Conservation (phyloP, 805 yeast genomes). For the Metschnikowia rubicola region DNA sequence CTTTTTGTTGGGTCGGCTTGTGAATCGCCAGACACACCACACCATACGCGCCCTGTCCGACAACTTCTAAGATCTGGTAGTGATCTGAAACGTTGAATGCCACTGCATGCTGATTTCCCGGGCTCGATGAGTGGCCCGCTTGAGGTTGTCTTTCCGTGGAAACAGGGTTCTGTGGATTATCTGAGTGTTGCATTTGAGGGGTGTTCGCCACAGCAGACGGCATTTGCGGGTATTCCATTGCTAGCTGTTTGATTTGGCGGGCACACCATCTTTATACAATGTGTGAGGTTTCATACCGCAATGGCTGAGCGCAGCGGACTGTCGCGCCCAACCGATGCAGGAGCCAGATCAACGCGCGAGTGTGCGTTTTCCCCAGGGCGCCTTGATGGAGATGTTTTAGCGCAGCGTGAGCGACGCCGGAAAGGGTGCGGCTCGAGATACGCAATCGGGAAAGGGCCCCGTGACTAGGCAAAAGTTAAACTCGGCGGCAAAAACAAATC, state of each 20-base stretch:
- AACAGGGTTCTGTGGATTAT: no score
- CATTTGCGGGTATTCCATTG: not conserved
- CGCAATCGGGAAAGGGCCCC: no score
- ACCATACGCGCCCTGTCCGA: conserved; percentile 97
- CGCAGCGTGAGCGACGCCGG: not conserved
- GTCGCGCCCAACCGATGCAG: conserved; percentile 6
- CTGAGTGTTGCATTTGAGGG: no score
- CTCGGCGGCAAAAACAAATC: no score
- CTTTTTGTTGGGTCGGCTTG: conserved; percentile 78
- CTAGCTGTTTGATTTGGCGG: no score
- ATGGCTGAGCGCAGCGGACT: conserved; percentile 3
- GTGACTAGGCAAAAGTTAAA: no score
- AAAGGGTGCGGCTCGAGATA: not conserved
- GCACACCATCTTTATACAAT: not conserved
- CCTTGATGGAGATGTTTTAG: not conserved
- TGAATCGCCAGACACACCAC: conserved; percentile 88
- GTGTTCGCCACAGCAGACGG: conserved; percentile 5
- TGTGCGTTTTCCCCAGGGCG: no score
- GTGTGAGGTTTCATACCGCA: conserved; percentile 5
- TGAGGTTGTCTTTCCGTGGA: no score
- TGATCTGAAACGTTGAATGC: conserved; percentile 85
- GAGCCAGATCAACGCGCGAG: not conserved
- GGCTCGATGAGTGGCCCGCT: not conserved
- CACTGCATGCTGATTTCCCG: conserved; percentile 19
- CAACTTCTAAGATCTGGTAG: conserved; percentile 77